Evolutionary conservation across 352 stramenopile genomes (phyloP).

Genomic region (Globisporangium carolinianum): DNA sequence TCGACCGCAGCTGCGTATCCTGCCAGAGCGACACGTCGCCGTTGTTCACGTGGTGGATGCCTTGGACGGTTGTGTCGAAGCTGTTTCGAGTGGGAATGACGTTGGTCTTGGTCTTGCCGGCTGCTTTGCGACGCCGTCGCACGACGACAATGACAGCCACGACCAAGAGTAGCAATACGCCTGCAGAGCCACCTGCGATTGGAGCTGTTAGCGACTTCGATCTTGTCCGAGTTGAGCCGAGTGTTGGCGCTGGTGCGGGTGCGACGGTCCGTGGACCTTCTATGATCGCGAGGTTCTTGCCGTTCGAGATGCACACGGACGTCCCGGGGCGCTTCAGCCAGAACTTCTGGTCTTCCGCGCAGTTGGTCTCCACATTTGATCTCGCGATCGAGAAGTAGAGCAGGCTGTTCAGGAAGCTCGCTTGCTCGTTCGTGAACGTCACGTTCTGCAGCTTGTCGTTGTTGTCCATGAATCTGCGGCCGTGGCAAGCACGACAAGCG

Average conservation of each 20-base stretch:
- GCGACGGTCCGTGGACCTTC: not conserved
- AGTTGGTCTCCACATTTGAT: not conserved
- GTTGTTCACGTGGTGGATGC: not conserved
- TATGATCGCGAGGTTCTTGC: not conserved
- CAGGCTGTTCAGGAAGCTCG: not conserved
- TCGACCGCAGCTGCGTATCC: not conserved
- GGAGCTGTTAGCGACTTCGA: not conserved
- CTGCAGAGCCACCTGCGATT: not conserved
- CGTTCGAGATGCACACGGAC: not conserved
- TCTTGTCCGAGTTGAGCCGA: no score
- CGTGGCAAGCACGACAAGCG: no score
- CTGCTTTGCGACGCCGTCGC: slow-evolving; percentile 23
- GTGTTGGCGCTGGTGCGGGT: not conserved
- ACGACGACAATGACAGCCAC: not conserved
- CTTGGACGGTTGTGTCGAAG: no score
- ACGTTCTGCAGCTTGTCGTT: not conserved
- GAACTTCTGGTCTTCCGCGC: not conserved
- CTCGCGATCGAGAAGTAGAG: not conserved
- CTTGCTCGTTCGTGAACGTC: slow-evolving; percentile 1
- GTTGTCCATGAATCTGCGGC: not conserved
- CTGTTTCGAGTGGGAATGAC: no score
- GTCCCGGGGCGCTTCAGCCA: not conserved
- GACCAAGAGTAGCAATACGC: not conserved
- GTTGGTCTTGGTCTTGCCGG: slow-evolving; percentile 24
- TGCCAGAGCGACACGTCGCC: not conserved